Percentiles rank a stretch among this genome's conserved stretches.
These are phyloP conservation scores for Pulveroboletus sp. DNA, from an alignment of 768 basidiomycete genomes.

Conservation along the genomic window DNA sequence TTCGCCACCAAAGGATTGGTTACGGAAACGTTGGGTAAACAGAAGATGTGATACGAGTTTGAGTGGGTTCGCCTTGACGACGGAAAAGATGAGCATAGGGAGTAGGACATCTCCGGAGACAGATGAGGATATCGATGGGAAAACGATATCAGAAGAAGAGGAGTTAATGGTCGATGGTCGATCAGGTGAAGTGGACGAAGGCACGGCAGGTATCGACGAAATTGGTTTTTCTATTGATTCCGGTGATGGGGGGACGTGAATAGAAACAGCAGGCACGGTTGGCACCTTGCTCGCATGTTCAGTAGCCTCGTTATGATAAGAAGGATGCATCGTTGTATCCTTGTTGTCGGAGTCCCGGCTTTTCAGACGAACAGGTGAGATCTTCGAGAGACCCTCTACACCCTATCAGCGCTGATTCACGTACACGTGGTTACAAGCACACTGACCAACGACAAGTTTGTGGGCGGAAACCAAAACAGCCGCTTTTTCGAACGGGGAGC, in stretches of 20 bases:
- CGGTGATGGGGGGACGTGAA: neutral
- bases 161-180: neutral
- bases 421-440: neutral
- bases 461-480: constrained; percentile 79
- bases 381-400: constrained; percentile 65
- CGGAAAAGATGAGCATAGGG: constrained; percentile 89
- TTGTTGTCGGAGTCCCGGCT: constrained; percentile 42
- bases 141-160: constrained; percentile 8
- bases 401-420: neutral
- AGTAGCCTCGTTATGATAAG: neutral
- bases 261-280: constrained; percentile 3
- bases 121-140: constrained; percentile 36
- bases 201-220: constrained; percentile 6
- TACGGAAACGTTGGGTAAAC: constrained; percentile 31
- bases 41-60: constrained; percentile 58
- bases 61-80: constrained; percentile 88
- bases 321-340: neutral
- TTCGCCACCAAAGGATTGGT: constrained; percentile 46
- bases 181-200: neutral
- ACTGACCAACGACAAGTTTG: constrained; percentile 74
- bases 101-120: constrained; percentile 87
- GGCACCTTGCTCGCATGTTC: constrained; percentile 1
- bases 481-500: constrained; percentile 75
- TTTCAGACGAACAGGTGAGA: constrained; percentile 72
- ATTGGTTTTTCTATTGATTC: neutral